Base-by-base conservation (phyloP, 257 asterid genomes). In the Gentiana dahurica region DNA sequence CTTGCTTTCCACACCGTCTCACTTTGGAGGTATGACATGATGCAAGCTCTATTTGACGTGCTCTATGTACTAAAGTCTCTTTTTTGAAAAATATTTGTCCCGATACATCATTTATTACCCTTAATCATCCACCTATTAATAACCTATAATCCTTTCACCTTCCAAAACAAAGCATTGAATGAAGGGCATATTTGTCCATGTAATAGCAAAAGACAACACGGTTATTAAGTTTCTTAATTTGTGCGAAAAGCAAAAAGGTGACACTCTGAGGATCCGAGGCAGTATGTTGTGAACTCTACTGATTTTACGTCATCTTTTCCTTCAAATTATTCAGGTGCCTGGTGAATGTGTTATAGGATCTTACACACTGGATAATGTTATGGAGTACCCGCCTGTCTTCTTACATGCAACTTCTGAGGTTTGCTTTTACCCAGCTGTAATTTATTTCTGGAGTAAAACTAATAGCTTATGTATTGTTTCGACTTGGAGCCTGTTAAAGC, bases 381-480 rank as follows among this genome's bases (percentile, higher is more conserved):
- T 75, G 67, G 79, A 78, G 57, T 71, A 78, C 61, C 73, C 87
- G 59, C 89, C 79, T 55, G 79, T 81, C 62, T 63, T 72, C 79
- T 78, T 91, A 52, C 84, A 89, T 66, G 84, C 87, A 68, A 91
- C 89, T 65, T 77, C 75, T 36, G 98, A 91, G 96, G 98, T 91
- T 75, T 63, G 49, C 54, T 47, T 58, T 39, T 60, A 46, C 58
- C 39, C 36, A 61, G 49, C 44, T 57, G 47, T 62, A 36, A 13
- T 56, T 49, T 41, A 34, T 12, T 55, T 52, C 12, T 35, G 5
- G 3, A 46, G 33, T 12, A 24, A 24, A 24, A 24, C 24, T 24
- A 24, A 24, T 24, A 24, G 24, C 24, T 24, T 24, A 24, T 24
- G 24, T 24, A 24, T 24, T 24, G 24, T 24, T 24, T 24, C 24